Evolutionary conservation across 306 rosid genomes (phyloP), one percentile per base, ranked within the genome.

Genomic region (Rubus parviflorus): DNA sequence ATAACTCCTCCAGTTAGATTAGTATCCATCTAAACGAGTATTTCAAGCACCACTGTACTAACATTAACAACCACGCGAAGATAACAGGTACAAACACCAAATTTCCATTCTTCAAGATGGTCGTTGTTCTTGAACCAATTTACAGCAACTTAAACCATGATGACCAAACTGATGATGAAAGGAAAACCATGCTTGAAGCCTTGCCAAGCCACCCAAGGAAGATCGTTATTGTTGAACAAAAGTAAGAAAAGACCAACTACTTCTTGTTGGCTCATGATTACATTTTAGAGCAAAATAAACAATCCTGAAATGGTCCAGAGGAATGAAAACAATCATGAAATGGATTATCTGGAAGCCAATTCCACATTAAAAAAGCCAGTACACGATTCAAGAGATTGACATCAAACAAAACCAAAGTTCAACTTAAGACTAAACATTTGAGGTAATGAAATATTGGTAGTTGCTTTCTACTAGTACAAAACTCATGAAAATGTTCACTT

Each of bases 391-490:
- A 8, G 71, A 75, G 37, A 72, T 14, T 77, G 42, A 57, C 72
- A 77, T 85, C 68, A 87, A 75, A 61, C 67, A 48, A 30, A 72
- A 62, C 72, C 11, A 42, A 56, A 73, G 52, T 66, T 85, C 52
- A 81, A 81, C 68, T 61, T 52, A 73, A 60, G 79, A 67, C 83
- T 73, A 30, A 74, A 84, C 61, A 77, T 74, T 73, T 68, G 53
- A 80, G 61, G 53, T 52, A 67, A 66, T 20, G 41, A 22, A 71
- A 84, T 46, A 48, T 73, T 40, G 58, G 63, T 72, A 64, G 70
- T 73, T 53, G 72, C 70, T 74, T 80, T 81, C 74, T 81, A 80
- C 79, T 76, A 72, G 82, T 82, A 88, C 86, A 85, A 80, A 86
- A 83, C 82, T 80, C 76, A 79, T 56, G 75, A 54, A 57, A 75